These are phyloP conservation scores for Sporopachydermia lactativora DNA, from an alignment of 805 yeast genomes.

Conservation along the genomic window DNA sequence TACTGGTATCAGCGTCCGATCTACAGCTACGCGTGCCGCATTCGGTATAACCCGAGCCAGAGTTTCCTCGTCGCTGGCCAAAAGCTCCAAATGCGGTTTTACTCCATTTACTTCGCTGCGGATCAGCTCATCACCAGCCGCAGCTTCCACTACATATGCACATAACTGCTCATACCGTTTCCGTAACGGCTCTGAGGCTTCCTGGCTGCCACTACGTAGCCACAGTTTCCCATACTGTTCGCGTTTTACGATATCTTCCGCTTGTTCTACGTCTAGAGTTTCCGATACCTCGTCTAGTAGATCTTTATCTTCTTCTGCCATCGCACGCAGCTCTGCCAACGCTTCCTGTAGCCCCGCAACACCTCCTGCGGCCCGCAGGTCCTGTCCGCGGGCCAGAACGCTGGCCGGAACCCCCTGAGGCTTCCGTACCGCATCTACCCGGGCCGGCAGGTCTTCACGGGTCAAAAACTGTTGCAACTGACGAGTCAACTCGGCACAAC, in stretches of 20 bases:
- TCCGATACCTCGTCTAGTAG: neutral
- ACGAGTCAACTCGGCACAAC: slow-evolving; percentile 14
- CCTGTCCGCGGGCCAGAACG: neutral
- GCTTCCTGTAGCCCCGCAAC: neutral
- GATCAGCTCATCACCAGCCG: neutral
- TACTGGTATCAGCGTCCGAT: neutral
- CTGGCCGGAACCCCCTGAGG: neutral
- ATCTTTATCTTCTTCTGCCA: slow-evolving; percentile 3
- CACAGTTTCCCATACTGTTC: neutral
- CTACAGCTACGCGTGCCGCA: neutral
- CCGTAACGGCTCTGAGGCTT: neutral
- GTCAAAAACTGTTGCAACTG: slow-evolving; percentile 10
- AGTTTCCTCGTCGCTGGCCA: neutral
- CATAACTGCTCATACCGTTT: neutral
- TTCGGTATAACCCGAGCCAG: neutral
- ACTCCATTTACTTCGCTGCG: neutral
- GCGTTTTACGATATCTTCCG: neutral
- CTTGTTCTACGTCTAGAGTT: neutral
- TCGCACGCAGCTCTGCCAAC: neutral
- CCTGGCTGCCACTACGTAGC: neutral
- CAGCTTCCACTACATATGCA: neutral
- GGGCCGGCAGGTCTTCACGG: neutral
- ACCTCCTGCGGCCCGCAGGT: neutral
- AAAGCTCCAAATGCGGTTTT: neutral
- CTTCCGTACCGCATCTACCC: neutral